Evolutionary conservation across 768 basidiomycete species (phyloP).

Genomic region (Favolaschia claudopus): DNA sequence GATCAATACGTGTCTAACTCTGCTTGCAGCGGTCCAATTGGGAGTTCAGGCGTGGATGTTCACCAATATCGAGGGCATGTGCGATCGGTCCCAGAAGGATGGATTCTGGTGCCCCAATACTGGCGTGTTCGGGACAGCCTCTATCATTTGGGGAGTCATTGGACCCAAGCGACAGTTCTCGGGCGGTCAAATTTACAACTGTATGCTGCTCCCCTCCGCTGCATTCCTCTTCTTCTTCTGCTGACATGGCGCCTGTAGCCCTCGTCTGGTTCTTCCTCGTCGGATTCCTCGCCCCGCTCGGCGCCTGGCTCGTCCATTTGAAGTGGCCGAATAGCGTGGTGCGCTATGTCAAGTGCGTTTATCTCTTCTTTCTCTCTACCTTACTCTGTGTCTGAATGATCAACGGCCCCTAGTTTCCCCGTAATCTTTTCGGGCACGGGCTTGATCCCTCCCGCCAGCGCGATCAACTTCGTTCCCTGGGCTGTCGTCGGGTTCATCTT

Average conservation of each 20-base stretch:
- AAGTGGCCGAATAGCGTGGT: constrained; percentile 72
- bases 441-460: constrained; percentile 71
- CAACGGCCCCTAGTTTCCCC: constrained; percentile 45
- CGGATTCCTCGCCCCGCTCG: constrained; percentile 66
- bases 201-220: not conserved
- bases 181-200: constrained; percentile 12
- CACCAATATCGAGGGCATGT: constrained; percentile 70
- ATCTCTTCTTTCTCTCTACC: not conserved
- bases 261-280: constrained; percentile 81
- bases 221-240: constrained; percentile 52
- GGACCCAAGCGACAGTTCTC: constrained; percentile 69
- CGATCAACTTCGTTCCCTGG: constrained; percentile 76
- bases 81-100: constrained; percentile 57
- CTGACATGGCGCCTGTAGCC: constrained; percentile 60
- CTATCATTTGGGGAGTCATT: constrained; percentile 84
- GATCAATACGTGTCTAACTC: not conserved
- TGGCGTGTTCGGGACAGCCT: constrained; percentile 80
- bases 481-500: constrained; percentile 71
- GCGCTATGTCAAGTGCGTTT: constrained; percentile 68
- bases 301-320: constrained; percentile 59
- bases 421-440: constrained; percentile 69
- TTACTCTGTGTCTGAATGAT: too few species aligned
- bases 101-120: constrained; percentile 77
- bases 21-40: constrained; percentile 60
- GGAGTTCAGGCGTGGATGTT: constrained; percentile 84